Conservation (phyloP, 768 basidiomycete species). For the Tephrocybe sp. region DNA sequence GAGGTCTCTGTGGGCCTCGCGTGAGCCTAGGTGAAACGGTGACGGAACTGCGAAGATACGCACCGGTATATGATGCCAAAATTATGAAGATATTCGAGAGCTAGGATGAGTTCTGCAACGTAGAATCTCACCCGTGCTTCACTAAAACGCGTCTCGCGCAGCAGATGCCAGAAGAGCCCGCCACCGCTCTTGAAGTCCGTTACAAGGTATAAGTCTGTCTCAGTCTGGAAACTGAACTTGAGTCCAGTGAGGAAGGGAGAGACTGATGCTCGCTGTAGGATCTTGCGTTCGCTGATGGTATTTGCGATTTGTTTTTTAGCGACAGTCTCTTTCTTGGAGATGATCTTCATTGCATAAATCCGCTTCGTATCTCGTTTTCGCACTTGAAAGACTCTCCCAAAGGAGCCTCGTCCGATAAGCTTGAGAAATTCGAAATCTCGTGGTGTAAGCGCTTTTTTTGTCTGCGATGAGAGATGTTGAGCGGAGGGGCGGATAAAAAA, state of each 20-base stretch:
- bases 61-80: slow-evolving; percentile 93
- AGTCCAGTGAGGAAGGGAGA: slow-evolving; percentile 97
- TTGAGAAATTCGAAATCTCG: slow-evolving; percentile 98
- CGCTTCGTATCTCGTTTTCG: slow-evolving; percentile 97
- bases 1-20: slow-evolving; percentile 61
- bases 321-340: slow-evolving; percentile 98
- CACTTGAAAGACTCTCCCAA: slow-evolving; percentile 98
- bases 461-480: slow-evolving; percentile 41
- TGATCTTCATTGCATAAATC: slow-evolving; percentile 99
- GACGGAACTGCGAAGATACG: slow-evolving; percentile 29
- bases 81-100: slow-evolving; percentile 96
- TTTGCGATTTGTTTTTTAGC: slow-evolving; percentile 99
- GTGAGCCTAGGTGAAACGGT: slow-evolving; percentile 1
- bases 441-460: slow-evolving; percentile 82
- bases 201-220: slow-evolving; percentile 91
- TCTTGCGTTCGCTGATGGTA: slow-evolving; percentile 99
- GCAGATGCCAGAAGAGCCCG: slow-evolving; percentile 97
- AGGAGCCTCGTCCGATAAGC: slow-evolving; percentile 97
- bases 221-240: slow-evolving; percentile 98
- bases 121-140: slow-evolving; percentile 97
- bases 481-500: slow-evolving; percentile 7
- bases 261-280: slow-evolving; percentile 89
- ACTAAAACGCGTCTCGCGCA: slow-evolving; percentile 90
- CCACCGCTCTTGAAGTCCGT: slow-evolving; percentile 99
- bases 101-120: slow-evolving; percentile 92